Conservation (phyloP, 2,329 filamentous ascomycete genomes). For the Xylariaceae sp. region DNA sequence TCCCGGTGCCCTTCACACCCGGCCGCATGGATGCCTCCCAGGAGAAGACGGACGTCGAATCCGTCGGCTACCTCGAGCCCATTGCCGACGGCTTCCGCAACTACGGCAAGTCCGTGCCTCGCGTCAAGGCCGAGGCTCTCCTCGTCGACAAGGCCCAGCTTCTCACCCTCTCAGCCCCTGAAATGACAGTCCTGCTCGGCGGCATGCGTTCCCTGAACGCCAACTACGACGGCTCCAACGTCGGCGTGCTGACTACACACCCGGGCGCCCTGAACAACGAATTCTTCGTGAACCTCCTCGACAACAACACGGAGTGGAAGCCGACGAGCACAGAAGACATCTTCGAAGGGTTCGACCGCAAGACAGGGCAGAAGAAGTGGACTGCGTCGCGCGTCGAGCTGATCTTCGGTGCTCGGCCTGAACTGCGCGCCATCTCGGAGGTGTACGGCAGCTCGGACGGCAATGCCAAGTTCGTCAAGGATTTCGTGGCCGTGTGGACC, state of each 20-base stretch:
- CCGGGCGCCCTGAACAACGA: constrained; percentile 70
- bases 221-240: constrained; percentile 64
- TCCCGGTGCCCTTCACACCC: constrained; percentile 64
- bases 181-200: constrained; percentile 65
- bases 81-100: constrained; percentile 73
- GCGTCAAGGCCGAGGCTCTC: constrained; percentile 61
- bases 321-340: constrained; percentile 46
- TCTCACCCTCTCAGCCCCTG: constrained; percentile 64
- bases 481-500: constrained; percentile 66
- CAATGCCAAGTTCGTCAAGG: constrained; percentile 60
- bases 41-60: constrained; percentile 64
- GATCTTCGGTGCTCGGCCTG: constrained; percentile 67
- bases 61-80: constrained; percentile 63
- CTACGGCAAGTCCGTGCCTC: constrained; percentile 59
- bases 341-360: constrained; percentile 61
- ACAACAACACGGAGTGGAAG: constrained; percentile 62
- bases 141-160: constrained; percentile 68
- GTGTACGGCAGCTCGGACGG: constrained; percentile 60
- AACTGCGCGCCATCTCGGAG: constrained; percentile 66
- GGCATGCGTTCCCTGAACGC: constrained; percentile 64
- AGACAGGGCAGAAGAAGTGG: constrained; percentile 62
- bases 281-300: constrained; percentile 76
- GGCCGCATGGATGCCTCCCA: constrained; percentile 67
- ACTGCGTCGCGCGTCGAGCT: constrained; percentile 63
- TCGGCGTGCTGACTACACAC: constrained; percentile 63